Evolutionary conservation across 2,329 filamentous ascomycete species (phyloP).

Genomic region (Colletotrichum sp.): DNA sequence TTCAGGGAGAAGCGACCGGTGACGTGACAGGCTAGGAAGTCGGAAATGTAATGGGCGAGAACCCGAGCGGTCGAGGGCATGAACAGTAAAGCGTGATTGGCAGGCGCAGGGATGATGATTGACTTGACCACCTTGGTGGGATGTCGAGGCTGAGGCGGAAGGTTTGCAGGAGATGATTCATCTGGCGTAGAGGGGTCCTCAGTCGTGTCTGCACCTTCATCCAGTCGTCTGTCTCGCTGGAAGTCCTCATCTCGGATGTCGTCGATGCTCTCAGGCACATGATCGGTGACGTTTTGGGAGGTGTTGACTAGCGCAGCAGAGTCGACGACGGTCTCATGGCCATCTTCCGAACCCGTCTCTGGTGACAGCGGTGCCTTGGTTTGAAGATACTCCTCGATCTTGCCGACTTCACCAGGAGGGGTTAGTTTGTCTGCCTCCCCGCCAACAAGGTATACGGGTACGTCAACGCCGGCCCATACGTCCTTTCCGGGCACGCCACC

Average conservation of each 20-base stretch:
- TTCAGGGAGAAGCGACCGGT: slow-evolving; percentile 80
- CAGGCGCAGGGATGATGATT: slow-evolving; percentile 75
- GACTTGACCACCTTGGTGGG: slow-evolving; percentile 67
- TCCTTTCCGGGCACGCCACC: slow-evolving; percentile 74
- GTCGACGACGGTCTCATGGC: slow-evolving; percentile 46
- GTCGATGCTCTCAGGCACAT: slow-evolving; percentile 40
- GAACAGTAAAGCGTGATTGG: slow-evolving; percentile 85
- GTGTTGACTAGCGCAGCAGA: slow-evolving; percentile 53
- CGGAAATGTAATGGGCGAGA: slow-evolving; percentile 80
- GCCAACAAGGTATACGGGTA: slow-evolving; percentile 80
- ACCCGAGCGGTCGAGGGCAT: slow-evolving; percentile 76
- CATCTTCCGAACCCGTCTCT: slow-evolving; percentile 20
- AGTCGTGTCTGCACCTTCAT: slow-evolving; percentile 40
- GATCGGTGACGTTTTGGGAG: slow-evolving; percentile 31
- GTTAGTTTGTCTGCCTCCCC: slow-evolving; percentile 81
- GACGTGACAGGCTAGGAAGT: slow-evolving; percentile 78
- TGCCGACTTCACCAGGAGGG: slow-evolving; percentile 71
- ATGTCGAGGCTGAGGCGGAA: slow-evolving; percentile 53
- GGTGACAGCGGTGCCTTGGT: neutral
- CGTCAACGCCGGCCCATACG: slow-evolving; percentile 73
- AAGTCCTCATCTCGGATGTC: slow-evolving; percentile 45
- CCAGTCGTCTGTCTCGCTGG: slow-evolving; percentile 26
- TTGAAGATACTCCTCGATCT: slow-evolving; percentile 55
- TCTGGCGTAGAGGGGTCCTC: slow-evolving; percentile 53
- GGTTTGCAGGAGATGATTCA: slow-evolving; percentile 39